Percentiles rank a stretch among this genome's conserved stretches.
phyloP scores from a whole-genome alignment of 768 basidiomycete species.

The Mycena vulgaris region DNA sequence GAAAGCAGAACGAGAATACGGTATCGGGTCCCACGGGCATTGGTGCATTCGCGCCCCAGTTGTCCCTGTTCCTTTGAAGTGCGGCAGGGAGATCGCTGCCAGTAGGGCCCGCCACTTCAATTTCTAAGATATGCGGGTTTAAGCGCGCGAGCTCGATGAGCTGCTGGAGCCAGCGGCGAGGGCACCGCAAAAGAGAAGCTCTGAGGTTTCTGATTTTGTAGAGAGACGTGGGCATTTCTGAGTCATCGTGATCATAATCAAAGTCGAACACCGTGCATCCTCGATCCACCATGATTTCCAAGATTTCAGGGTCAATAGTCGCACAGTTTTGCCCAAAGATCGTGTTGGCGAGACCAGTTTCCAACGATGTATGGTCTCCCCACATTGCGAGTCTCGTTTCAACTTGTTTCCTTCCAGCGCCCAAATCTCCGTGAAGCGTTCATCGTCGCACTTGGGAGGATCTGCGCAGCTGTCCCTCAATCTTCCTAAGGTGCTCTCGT shows the following conservation, averaged over 20 bases:
- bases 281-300: neutral
- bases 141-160: neutral
- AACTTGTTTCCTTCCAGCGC: neutral
- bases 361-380: neutral
- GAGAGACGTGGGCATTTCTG: neutral
- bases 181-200: neutral
- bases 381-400: neutral
- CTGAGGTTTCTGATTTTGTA: neutral
- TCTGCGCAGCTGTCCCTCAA: too few species aligned
- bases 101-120: neutral
- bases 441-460: neutral
- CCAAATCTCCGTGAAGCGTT: neutral
- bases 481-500: too few species aligned
- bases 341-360: neutral
- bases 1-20: neutral
- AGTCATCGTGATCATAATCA: neutral
- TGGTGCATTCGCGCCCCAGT: neutral
- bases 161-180: neutral
- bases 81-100: neutral
- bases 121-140: neutral
- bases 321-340: neutral
- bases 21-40: neutral
- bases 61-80: neutral
- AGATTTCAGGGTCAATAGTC: neutral
- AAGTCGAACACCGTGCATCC: neutral